Evolutionary conservation across 495 filamentous ascomycete species (phyloP), one percentile per base, ranked within the genome.

Genomic region (Penicillium dipodomyicola): DNA sequence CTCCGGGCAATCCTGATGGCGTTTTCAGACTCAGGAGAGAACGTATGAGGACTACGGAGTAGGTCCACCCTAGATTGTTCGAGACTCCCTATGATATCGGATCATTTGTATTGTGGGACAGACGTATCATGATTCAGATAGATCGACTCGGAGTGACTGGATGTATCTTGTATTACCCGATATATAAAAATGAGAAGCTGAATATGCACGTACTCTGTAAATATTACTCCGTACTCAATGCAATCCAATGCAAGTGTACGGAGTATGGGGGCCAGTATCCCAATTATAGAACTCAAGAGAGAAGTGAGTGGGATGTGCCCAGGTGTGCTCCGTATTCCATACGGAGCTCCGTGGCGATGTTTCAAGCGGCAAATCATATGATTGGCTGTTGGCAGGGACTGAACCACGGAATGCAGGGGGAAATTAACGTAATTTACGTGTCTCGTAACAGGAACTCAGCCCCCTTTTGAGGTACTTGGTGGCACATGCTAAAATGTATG

Each of bases 341-440:
- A 33, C 30, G 30, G 30, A 33, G 30, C 10, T 33, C 30, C 30
- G 44, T 23, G 25, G 35, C 19, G 27, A 35, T 22, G 39, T 32
- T 42, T 32, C 51, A n/a, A 23, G 19, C 2, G 8, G 4, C 29
- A n/a, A 23, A 46, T 25, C 17, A n/a, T 53, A n/a, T 25, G 23
- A 44, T 53, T 42, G 51, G 51, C 15, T 42, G 45, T 29, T 15
- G 15, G 27, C 11, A 5, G 7, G 10, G 39, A 22, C 33, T n/a
- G 35, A 58, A 53, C 62, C 55, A 52, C 57, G 64, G 64, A 59
- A 66, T 66, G 57, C 61, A 66, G 58, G 63, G 60, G 61, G 23
- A 40, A 49, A 56, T 47, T 40, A 29, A 15, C 35, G 47, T 52
- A 58, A 52, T 46, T 44, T 52, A 52, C 49, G 9, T 15, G 49